phyloP scores from a whole-genome alignment of 768 basidiomycete species.

The Mycena metata region DNA sequence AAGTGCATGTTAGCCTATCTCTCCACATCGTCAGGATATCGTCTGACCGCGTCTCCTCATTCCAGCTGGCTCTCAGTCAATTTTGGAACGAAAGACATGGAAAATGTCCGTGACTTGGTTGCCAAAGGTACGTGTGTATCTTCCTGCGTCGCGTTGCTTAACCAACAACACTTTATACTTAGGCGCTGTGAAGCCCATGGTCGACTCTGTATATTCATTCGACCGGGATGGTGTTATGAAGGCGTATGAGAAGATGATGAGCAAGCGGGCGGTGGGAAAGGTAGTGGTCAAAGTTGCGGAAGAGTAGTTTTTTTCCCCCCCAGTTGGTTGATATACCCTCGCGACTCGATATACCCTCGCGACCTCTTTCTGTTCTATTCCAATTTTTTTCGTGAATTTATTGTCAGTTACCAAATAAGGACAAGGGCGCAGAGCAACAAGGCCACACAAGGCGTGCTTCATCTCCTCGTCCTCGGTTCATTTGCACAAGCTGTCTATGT shows the following conservation, averaged over 20 bases:
- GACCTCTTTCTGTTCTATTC: too few relatives aligned
- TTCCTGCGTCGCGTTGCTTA: neutral
- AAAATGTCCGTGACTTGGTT: constrained; percentile 9
- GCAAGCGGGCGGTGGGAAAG: constrained; percentile 66
- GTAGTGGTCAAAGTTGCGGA: constrained; percentile 60
- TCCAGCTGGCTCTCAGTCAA: too few relatives aligned
- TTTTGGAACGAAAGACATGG: constrained; percentile 36
- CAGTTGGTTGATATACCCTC: too few relatives aligned
- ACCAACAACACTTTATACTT: neutral
- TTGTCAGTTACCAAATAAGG: too few relatives aligned
- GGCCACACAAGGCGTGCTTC: too few relatives aligned
- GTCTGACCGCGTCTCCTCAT: constrained; percentile 1
- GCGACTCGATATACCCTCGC: too few relatives aligned
- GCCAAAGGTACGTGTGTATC: constrained; percentile 16
- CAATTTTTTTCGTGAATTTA: too few relatives aligned
- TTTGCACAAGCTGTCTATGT: too few relatives aligned
- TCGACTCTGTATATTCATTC: constrained; percentile 64
- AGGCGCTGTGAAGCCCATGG: constrained; percentile 59
- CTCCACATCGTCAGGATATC: neutral
- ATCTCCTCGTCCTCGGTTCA: too few relatives aligned
- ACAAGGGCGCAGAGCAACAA: too few relatives aligned
- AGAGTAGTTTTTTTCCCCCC: neutral
- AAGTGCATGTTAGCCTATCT: constrained; percentile 55
- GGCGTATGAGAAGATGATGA: constrained; percentile 67
- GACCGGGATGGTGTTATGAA: constrained; percentile 54